A percentile compares a stretch with the other conserved stretches of the same genome.
These are phyloP conservation scores for Penicillium chermesinum DNA, from an alignment of 495 filamentous ascomycete species.

Conservation along the genomic window DNA sequence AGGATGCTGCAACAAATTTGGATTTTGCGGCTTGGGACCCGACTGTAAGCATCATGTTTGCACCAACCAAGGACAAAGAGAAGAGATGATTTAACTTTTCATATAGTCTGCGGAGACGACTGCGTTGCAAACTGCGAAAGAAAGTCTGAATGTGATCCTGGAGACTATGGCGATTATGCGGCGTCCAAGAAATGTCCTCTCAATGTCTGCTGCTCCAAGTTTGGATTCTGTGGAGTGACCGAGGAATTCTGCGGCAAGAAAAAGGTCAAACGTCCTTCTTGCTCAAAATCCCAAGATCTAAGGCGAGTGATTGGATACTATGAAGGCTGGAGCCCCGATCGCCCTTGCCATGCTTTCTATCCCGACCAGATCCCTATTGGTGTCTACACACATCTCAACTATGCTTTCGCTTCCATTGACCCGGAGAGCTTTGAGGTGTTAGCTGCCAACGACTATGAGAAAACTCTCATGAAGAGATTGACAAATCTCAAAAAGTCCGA, in stretches of 20 bases:
- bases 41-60: too few relatives aligned
- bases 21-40: too few relatives aligned
- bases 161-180: too few relatives aligned
- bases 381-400: constrained; percentile 15
- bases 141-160: too few relatives aligned
- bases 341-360: constrained; percentile 2
- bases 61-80: too few relatives aligned
- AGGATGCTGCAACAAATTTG: too few relatives aligned
- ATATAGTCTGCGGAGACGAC: too few relatives aligned
- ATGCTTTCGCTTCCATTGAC: constrained; percentile 12
- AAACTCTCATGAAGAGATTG: neutral
- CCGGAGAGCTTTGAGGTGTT: neutral
- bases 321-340: constrained; percentile 10
- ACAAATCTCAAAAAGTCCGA: neutral
- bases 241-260: neutral
- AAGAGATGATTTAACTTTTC: too few relatives aligned
- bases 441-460: neutral
- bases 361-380: constrained; percentile 7
- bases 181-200: too few relatives aligned
- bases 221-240: neutral
- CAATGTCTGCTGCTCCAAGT: neutral
- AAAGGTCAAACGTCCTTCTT: too few relatives aligned
- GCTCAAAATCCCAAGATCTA: neutral
- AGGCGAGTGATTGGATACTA: constrained; percentile 18
- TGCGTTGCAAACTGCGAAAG: too few relatives aligned